These are phyloP conservation scores for Rhynchosporium secalis DNA, from an alignment of 2,329 filamentous ascomycete species.

Conservation along the genomic window DNA sequence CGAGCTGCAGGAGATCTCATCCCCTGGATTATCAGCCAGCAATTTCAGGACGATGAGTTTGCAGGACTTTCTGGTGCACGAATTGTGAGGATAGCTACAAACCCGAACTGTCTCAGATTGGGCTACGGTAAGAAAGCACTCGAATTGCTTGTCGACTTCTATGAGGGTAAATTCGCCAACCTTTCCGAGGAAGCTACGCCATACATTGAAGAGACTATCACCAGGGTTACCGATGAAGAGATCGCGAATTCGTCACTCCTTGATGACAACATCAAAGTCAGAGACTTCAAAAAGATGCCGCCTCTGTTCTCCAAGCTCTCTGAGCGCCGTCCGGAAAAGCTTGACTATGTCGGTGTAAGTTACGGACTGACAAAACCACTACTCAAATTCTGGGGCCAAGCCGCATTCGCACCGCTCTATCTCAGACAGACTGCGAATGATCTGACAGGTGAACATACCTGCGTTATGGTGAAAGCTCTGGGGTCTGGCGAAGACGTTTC, in stretches of 20 bases:
- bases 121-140: conserved; percentile 91
- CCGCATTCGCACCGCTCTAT: conserved; percentile 85
- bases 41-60: conserved; percentile 98
- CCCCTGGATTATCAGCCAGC: conserved; percentile 95
- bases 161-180: conserved; percentile 86
- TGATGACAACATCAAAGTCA: conserved; percentile 84
- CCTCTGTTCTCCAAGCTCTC: conserved; percentile 87
- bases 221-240: conserved; percentile 79
- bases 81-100: conserved; percentile 91
- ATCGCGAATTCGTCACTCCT: conserved; percentile 73
- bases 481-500: conserved; percentile 65
- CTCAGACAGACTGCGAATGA: conserved; percentile 94
- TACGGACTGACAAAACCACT: conserved; percentile 86
- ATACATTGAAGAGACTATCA: conserved; percentile 59
- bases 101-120: conserved; percentile 89
- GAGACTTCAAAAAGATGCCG: conserved; percentile 89
- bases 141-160: conserved; percentile 86
- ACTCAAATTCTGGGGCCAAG: conserved; percentile 96
- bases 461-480: conserved; percentile 90
- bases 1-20: conserved; percentile 91
- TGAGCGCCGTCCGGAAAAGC: conserved; percentile 73
- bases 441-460: conserved; percentile 94
- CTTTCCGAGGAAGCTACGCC: conserved; percentile 70
- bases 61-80: conserved; percentile 89
- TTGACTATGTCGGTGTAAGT: conserved; percentile 95